Conservation (phyloP, 192 early-diverging fungal species). For the Chytriomyces confervae region DNA sequence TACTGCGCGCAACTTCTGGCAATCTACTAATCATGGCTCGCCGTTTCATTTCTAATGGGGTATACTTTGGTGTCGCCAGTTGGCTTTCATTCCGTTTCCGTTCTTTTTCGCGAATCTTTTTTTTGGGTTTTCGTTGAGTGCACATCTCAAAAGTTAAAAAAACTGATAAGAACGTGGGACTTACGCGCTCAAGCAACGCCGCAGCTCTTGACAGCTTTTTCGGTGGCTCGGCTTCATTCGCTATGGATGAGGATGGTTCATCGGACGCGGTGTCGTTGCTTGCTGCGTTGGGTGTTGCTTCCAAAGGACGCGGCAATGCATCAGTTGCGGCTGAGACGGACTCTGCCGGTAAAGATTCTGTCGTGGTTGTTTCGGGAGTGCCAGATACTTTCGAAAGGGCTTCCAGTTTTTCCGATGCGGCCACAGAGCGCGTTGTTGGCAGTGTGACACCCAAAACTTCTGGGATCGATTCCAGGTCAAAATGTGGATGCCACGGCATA, state of each 20-base stretch:
- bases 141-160: not conserved
- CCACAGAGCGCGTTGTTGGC: conserved; percentile 4
- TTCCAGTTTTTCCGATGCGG: conserved; percentile 32
- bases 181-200: conserved; percentile 40
- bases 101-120: conserved; percentile 44
- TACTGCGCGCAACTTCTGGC: conserved; percentile 29
- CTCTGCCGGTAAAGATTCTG: too few relatives aligned
- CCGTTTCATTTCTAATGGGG: conserved; percentile 33
- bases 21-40: conserved; percentile 44
- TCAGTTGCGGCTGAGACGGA: too few relatives aligned
- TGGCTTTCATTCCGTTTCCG: conserved; percentile 25
- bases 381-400: conserved; percentile 17
- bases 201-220: conserved; percentile 33
- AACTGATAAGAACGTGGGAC: not conserved
- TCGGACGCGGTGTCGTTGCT: too few relatives aligned
- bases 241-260: too few relatives aligned
- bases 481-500: conserved; percentile 42
- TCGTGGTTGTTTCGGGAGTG: not conserved
- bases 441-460: conserved; percentile 12
- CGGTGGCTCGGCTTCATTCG: not conserved
- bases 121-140: not conserved
- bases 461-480: conserved; percentile 41
- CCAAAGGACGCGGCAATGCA: too few relatives aligned
- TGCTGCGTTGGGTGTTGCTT: too few relatives aligned
- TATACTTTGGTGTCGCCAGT: conserved; percentile 27